phyloP scores from a whole-genome alignment of 2,329 filamentous ascomycete genomes.

The Emericellopsis atlantica region DNA sequence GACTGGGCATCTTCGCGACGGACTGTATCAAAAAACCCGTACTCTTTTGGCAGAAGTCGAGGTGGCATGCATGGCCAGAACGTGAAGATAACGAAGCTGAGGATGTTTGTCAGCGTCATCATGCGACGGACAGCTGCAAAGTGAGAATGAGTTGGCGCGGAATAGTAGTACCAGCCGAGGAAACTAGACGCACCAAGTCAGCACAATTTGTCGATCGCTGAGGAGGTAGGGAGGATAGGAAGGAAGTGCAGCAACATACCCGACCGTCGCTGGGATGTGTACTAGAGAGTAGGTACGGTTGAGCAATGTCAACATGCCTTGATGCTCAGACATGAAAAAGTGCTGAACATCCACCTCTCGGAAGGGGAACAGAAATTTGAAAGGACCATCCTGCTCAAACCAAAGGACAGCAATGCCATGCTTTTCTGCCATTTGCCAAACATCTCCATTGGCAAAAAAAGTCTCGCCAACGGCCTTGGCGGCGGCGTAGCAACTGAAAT shows the following conservation, averaged over 20 bases:
- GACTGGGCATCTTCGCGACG: slow-evolving; percentile 35
- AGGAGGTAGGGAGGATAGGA: too few species aligned
- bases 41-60: slow-evolving; percentile 44
- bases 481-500: slow-evolving; percentile 44
- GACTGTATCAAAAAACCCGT: slow-evolving; percentile 49
- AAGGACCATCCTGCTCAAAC: slow-evolving; percentile 35
- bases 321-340: slow-evolving; percentile 32
- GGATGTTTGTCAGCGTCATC: slow-evolving; percentile 47
- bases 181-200: slow-evolving; percentile 27
- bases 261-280: slow-evolving; percentile 64
- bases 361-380: slow-evolving; percentile 45
- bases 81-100: slow-evolving; percentile 49
- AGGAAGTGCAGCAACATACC: slow-evolving; percentile 18
- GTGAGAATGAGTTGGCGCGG: slow-evolving; percentile 26
- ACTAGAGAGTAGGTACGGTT: slow-evolving; percentile 67
- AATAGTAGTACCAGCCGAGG: slow-evolving; percentile 51
- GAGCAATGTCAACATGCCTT: slow-evolving; percentile 50
- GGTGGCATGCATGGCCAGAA: slow-evolving; percentile 52
- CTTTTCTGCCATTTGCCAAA: slow-evolving; percentile 42
- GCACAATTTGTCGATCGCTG: too few species aligned
- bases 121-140: slow-evolving; percentile 30
- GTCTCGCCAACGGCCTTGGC: slow-evolving; percentile 13
- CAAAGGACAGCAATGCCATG: slow-evolving; percentile 42
- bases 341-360: slow-evolving; percentile 49
- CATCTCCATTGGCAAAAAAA: slow-evolving; percentile 23